phyloP scores from a whole-genome alignment of 139 green algal genomes.

The Closterium sp. region DNA sequence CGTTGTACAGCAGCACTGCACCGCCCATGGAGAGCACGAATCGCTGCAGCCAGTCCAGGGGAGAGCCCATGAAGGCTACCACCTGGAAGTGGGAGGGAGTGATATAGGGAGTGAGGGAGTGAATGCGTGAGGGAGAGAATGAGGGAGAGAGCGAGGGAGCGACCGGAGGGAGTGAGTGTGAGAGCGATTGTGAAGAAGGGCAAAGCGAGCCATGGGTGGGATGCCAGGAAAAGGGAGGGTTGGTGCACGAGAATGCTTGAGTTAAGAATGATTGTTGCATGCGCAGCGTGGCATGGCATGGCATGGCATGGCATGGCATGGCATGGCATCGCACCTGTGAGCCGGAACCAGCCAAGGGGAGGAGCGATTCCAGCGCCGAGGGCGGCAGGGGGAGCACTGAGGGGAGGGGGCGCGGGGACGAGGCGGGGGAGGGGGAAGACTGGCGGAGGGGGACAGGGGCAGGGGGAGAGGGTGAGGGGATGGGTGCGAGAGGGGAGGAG shows the following conservation, averaged over 20 bases:
- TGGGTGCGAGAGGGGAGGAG: neutral
- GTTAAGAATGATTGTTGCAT: too few relatives aligned
- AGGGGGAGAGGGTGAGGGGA: neutral
- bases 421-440: neutral
- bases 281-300: too few relatives aligned
- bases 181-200: too few relatives aligned
- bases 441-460: neutral
- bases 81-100: neutral
- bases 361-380: neutral
- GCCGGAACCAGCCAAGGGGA: neutral
- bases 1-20: neutral
- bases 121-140: too few relatives aligned
- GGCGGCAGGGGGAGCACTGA: neutral
- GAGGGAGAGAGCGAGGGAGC: too few relatives aligned
- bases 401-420: neutral
- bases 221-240: too few relatives aligned
- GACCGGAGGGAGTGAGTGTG: too few relatives aligned
- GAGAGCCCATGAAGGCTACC: neutral
- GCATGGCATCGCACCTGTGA: neutral
- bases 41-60: neutral
- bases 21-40: neutral
- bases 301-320: too few relatives aligned
- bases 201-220: too few relatives aligned
- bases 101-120: neutral
- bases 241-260: too few relatives aligned